Base-by-base conservation (phyloP, 257 asterid species). In the Henckelia pumila region DNA sequence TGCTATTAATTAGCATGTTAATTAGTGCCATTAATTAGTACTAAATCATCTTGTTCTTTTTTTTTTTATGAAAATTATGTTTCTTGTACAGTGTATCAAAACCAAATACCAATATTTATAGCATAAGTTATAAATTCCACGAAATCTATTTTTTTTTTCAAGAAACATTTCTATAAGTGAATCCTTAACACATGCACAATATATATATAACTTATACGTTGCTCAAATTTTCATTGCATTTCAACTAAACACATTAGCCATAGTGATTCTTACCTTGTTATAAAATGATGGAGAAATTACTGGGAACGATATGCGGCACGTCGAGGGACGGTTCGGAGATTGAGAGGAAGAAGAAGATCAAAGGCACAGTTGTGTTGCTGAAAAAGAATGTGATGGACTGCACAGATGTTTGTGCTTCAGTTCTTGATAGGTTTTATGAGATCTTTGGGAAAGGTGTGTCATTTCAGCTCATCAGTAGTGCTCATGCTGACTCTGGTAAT, bases 401-500 rank as follows among this genome's bases (percentile, higher is more conserved):
- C 26, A 83, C 76, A 0, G 91, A 88, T 64, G 28, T 75, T 0
- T 61, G 77, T 7, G 80, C 95, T 25, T 80, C 95, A 0, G 0
- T 82, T 9, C 61, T 84, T 7, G 98, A 92, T 75, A 86, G 87
- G 11, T 0, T 88, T 53, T 63, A 83, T 9, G 96, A 93, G 76
- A 64, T 83, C 21, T 71, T 82, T 8, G 88, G 89, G 25, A 81
- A 73, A 80, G 84, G 89, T 8, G 85, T 92, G 21, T 78, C 87
- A 0, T 44, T 92, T 5, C 95, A 85, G 83, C 94, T 92, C 30
- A 68, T 92, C 80, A 86, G 94, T 52, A 66, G 91, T 16, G 78
- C 53, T 11, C 76, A 67, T 56, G 33, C 57, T 59, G 80, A 86
- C 7, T 73, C 83, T 40, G 87, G 94, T 87, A 55, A 56, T 32